A percentile compares a stretch with the other conserved stretches of the same genome.
phyloP scores from a whole-genome alignment of 2,329 filamentous ascomycete genomes.

The Davidsoniella australis region DNA sequence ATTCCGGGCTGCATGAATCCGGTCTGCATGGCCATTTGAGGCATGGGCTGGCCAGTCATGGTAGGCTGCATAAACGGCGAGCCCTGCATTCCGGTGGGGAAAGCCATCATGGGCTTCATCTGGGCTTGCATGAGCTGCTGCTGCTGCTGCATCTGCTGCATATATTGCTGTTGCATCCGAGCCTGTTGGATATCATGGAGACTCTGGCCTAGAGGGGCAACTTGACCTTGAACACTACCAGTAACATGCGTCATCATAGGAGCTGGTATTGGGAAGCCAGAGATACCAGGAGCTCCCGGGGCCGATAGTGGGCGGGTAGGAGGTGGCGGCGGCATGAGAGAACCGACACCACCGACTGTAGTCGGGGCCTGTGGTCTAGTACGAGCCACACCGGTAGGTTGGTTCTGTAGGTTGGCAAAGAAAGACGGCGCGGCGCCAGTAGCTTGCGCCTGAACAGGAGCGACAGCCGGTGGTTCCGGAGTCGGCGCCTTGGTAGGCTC shows the following conservation, averaged over 20 bases:
- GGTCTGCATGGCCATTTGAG: constrained; percentile 19
- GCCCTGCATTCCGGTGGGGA: constrained; percentile 19
- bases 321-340: constrained; percentile 49
- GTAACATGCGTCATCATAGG: constrained; percentile 75
- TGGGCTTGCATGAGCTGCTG: constrained; percentile 23
- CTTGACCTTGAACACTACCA: constrained; percentile 42
- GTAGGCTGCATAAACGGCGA: constrained; percentile 29
- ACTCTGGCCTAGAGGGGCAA: constrained; percentile 60
- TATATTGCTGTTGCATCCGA: constrained; percentile 44
- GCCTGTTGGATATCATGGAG: constrained; percentile 54
- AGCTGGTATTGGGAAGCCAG: constrained; percentile 48
- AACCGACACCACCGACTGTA: constrained; percentile 13
- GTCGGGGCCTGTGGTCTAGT: constrained; percentile 17
- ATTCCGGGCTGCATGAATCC: constrained; percentile 44
- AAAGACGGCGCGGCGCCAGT: constrained; percentile 41
- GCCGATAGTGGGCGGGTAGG: constrained; percentile 73
- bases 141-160: constrained; percentile 28
- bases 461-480: constrained; percentile 17
- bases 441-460: constrained; percentile 26
- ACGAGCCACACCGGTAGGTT: constrained; percentile 27
- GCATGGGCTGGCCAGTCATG: constrained; percentile 30
- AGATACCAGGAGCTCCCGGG: constrained; percentile 63
- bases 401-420: constrained; percentile 26
- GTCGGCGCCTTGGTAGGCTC: constrained; percentile 29
- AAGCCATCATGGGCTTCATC: constrained; percentile 23